These are phyloP conservation scores for Capronia americana DNA, from an alignment of 2,329 filamentous ascomycete species.

Conservation along the genomic window DNA sequence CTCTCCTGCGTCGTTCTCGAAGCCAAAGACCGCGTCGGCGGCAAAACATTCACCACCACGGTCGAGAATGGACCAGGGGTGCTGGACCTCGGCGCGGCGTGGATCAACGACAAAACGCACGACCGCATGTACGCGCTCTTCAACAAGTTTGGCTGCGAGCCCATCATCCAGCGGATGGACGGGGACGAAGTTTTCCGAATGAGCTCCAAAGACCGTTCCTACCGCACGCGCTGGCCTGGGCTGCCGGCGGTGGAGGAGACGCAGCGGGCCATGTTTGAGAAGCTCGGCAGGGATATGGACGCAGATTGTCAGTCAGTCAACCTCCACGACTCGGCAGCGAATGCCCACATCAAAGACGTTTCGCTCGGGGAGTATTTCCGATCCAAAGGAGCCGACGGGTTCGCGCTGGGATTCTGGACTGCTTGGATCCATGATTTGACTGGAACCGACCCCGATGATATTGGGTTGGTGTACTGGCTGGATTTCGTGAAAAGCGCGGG, in stretches of 20 bases:
- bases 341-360: not conserved
- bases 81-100: conserved; percentile 63
- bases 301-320: too few species aligned
- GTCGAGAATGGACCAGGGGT: conserved; percentile 29
- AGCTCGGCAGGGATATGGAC: not conserved
- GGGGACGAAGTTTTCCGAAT: conserved; percentile 16
- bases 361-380: conserved; percentile 3
- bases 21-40: conserved; percentile 52
- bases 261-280: not conserved
- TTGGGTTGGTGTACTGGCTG: conserved; percentile 61
- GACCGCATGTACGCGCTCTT: conserved; percentile 49
- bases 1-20: conserved; percentile 48
- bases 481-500: conserved; percentile 61
- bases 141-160: conserved; percentile 47
- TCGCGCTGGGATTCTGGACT: conserved; percentile 29
- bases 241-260: not conserved
- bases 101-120: conserved; percentile 65
- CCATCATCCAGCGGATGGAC: conserved; percentile 56
- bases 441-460: conserved; percentile 52
- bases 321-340: too few species aligned
- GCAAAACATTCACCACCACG: conserved; percentile 43
- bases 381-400: not conserved
- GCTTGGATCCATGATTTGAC: conserved; percentile 51
- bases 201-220: conserved; percentile 1
- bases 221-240: too few species aligned